Evolutionary conservation across 2,329 filamentous ascomycete species (phyloP), one percentile per base, ranked within the genome.

Genomic region (Exutisphaerella laricina): DNA sequence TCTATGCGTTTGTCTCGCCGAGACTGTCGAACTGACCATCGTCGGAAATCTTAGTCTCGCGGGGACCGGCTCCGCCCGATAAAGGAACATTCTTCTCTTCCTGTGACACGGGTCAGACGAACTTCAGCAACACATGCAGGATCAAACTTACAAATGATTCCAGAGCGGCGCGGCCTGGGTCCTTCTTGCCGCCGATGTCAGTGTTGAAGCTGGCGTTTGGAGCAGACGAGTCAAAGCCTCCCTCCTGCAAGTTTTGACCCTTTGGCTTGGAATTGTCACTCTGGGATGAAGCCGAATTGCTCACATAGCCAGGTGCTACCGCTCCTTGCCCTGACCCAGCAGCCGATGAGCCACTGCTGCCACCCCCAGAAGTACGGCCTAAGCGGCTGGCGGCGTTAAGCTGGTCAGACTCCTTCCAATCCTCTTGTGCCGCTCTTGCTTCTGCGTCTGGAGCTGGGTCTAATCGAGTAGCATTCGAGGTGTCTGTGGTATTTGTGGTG

Each of bases 401-500:
- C 37, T 69, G 58, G 17, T 58, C 55, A 38, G 67, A 51, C 54
- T 68, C 66, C 29, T 47, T 57, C 65, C 65, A 67, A 18, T 57
- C 63, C 12, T 63, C 53, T 29, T 64, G 54, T 2, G 66, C 66
- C 21, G 71, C 67, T 33, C 76, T 71, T 2, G 66, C 63, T 21
- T 67, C 65, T 12, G 70, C 68, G 25, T 70, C 65, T 4, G 63
- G 52, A 2, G 74, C 72, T 0, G 78, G 64, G 2, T 68, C 64
- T 5, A 82, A 68, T 6, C 62, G 68, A 7, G 61, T 71, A 3
- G 78, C 74, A 36, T 65, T 68, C 4, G 73, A 76, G 2, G 70
- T 77, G 63, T 79, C 69, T 45, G 70, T 75, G 51, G 67, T 81
- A 61, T 73, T 75, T 39, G 76, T 68, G 14, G 72, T 81, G 23